Conservation (phyloP, 495 filamentous ascomycete species). For the Evernia prunastri region DNA sequence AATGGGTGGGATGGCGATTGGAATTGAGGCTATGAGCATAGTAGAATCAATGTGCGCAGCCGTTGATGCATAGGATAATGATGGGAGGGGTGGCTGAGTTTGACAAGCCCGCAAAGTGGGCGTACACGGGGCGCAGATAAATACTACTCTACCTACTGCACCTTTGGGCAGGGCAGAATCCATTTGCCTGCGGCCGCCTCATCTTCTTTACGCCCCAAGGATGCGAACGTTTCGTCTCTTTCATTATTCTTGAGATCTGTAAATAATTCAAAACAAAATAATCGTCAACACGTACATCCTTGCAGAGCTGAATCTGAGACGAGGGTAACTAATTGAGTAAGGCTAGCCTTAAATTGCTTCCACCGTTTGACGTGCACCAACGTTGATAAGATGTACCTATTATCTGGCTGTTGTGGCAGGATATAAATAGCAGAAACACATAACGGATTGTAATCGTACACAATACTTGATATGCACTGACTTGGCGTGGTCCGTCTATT, state of each 20-base stretch:
- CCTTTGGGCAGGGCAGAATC: constrained; percentile 1
- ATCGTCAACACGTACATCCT: too few species aligned
- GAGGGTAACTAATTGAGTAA: neutral
- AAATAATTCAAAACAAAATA: too few species aligned
- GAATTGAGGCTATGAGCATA: neutral
- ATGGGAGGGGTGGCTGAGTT: neutral
- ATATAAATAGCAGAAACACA: neutral
- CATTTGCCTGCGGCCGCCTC: neutral
- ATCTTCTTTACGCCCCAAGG: neutral
- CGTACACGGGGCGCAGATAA: neutral
- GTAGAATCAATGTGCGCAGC: neutral
- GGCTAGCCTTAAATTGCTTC: neutral
- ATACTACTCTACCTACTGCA: neutral
- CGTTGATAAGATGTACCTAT: too few species aligned
- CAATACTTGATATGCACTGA: too few species aligned
- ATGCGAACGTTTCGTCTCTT: neutral
- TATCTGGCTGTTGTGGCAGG: neutral
- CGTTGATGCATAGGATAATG: neutral
- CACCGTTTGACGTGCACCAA: too few species aligned
- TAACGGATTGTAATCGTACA: neutral
- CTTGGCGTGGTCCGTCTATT: too few species aligned
- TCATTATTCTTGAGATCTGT: neutral
- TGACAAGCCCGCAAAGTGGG: neutral
- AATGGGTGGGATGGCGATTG: neutral
- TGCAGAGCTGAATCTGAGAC: neutral